Base-by-base conservation (phyloP, 116 monocot species). In the Iris pallida region DNA sequence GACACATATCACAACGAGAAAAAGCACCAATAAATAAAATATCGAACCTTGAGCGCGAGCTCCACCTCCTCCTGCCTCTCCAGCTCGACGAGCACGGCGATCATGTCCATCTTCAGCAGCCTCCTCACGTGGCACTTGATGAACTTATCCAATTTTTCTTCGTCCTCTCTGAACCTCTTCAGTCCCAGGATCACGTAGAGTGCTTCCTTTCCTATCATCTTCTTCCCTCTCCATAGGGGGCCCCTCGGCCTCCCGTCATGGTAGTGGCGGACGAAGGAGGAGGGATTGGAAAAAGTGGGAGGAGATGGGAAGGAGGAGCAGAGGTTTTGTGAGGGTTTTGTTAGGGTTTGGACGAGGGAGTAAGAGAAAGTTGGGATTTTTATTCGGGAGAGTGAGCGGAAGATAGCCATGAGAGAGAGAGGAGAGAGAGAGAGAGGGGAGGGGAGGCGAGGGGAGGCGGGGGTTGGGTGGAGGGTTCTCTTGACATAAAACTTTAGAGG, bases 141-240 rank as follows among this genome's bases (percentile, higher is more conserved):
- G 67, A 98, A 98, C 80, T 83, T 85, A 7, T 71, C 70, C 10
- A 86, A 57, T 73, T 80, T 85, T 78, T 98, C 93, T 14, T 98
- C 85, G 53, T 98, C 89, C 9, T 83, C 83, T 73, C 88, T 90
- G 66, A 90, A 92, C 78, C 93, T 76, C 76, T 98, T 98, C 49
- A 98, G 61, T 52, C 90, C 97, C 13, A 69, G 65, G 49, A 98
- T 88, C 69, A 77, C 87, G 61, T 88, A 98, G 14, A 98, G 70
- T 0, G 90, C 90, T 66, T 98, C 93, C 75, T 93, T 98, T 57
- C 97, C 97, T 0, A 98, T 83, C 75, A 88, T 49, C 76, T 92
- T 98, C 83, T 98, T 98, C 20, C 93, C 93, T 76, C 90, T 78
- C 93, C 97, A 98, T 11, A 98, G 81, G 7, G 97, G 87, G 5